phyloP scores from a whole-genome alignment of 495 filamentous ascomycete genomes.

The Hyaloscypha bicolor region DNA sequence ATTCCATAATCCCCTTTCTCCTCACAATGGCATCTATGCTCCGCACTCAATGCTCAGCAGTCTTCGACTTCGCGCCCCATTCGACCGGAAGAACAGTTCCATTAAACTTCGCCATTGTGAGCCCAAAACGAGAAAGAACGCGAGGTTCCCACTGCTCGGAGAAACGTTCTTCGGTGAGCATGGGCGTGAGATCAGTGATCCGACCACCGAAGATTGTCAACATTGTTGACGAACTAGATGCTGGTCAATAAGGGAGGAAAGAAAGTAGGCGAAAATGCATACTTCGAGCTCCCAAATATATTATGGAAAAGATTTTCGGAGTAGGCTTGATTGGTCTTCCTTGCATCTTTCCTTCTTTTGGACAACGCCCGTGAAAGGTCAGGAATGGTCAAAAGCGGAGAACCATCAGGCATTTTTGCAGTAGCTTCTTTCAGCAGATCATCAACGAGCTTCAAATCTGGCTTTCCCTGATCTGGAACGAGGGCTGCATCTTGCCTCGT shows the following conservation, averaged over 20 bases:
- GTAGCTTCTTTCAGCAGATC: slow-evolving; percentile 12
- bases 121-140: slow-evolving; percentile 20
- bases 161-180: slow-evolving; percentile 24
- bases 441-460: slow-evolving; percentile 18
- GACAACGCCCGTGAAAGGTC: slow-evolving; percentile 20
- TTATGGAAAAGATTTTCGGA: slow-evolving; percentile 25
- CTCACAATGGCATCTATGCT: no score
- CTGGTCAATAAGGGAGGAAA: neutral
- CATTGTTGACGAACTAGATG: slow-evolving; percentile 24
- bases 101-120: slow-evolving; percentile 27
- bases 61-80: slow-evolving; percentile 19
- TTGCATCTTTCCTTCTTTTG: slow-evolving; percentile 20
- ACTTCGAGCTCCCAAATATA: slow-evolving; percentile 24
- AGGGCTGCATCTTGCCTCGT: slow-evolving; percentile 35
- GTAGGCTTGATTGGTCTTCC: slow-evolving; percentile 22
- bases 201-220: slow-evolving; percentile 19
- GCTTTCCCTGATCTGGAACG: slow-evolving; percentile 20
- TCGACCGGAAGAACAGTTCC: slow-evolving; percentile 20
- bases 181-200: slow-evolving; percentile 20
- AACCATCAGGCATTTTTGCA: slow-evolving; percentile 11
- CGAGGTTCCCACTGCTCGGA: slow-evolving; percentile 22
- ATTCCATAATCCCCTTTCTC: no score
- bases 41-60: neutral
- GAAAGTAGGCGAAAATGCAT: neutral
- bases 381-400: slow-evolving; percentile 14